phyloP scores from a whole-genome alignment of 106 monocot species.

The Allium cepa region DNA sequence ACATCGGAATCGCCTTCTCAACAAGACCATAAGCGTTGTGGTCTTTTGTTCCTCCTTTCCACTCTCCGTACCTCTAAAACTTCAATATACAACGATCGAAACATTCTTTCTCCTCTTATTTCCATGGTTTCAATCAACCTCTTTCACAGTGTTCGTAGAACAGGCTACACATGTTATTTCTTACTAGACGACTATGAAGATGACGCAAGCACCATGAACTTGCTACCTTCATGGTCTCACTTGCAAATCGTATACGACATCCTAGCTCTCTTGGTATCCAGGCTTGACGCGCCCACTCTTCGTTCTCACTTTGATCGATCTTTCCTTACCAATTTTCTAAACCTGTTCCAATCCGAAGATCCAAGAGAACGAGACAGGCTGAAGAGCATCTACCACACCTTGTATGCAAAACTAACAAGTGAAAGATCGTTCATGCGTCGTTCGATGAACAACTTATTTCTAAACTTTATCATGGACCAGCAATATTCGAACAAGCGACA shows the following conservation, averaged over 20 bases:
- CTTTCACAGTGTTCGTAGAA: slow-evolving; percentile 27
- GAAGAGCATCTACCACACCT: slow-evolving; percentile 29
- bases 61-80: slow-evolving; percentile 10
- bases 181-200: slow-evolving; percentile 16
- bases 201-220: background rate
- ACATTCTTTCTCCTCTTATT: slow-evolving; percentile 16
- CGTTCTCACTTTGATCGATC: slow-evolving; percentile 15
- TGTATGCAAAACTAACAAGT: slow-evolving; percentile 27
- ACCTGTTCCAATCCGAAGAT: slow-evolving; percentile 45
- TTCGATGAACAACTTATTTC: slow-evolving; percentile 20
- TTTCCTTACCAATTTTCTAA: slow-evolving; percentile 19
- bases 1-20: slow-evolving; percentile 14
- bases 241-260: slow-evolving; percentile 37
- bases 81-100: background rate
- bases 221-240: slow-evolving; percentile 38
- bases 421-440: slow-evolving; percentile 30
- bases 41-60: slow-evolving; percentile 30
- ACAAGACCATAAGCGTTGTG: slow-evolving; percentile 25
- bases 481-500: slow-evolving; percentile 1
- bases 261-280: slow-evolving; percentile 14
- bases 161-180: slow-evolving; percentile 10
- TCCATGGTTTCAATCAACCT: slow-evolving; percentile 38
- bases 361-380: slow-evolving; percentile 37
- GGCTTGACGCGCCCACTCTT: slow-evolving; percentile 11
- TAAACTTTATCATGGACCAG: slow-evolving; percentile 19